A percentile compares a stretch with the other conserved stretches of the same genome.
Evolutionary conservation across 1,139 yeast species (phyloP).

Genomic region (Lipomyces yarrowii): DNA sequence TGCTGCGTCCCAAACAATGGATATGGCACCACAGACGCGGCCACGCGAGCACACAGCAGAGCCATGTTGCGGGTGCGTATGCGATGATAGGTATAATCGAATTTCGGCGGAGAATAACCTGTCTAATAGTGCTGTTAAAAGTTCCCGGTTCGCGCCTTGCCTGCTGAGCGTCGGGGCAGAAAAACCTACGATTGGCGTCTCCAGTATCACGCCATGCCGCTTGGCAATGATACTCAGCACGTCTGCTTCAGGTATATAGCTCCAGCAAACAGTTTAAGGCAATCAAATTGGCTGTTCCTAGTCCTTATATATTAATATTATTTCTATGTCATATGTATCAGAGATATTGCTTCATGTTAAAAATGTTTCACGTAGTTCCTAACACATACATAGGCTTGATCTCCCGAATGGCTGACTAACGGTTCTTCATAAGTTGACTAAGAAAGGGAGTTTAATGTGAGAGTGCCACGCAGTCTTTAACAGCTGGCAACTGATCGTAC

Average conservation of each 20-base stretch:
- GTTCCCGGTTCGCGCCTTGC: too few species aligned
- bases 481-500: neutral
- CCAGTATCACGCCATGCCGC: neutral
- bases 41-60: neutral
- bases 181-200: neutral
- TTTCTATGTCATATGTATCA: too few species aligned
- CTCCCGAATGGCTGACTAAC: neutral
- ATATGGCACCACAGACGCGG: neutral
- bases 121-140: neutral
- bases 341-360: too few species aligned
- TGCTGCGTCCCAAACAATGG: neutral
- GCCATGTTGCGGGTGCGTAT: neutral
- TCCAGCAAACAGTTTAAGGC: neutral
- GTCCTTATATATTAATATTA: too few species aligned
- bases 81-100: neutral
- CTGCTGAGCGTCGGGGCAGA: neutral
- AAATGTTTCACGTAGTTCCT: too few species aligned
- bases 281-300: neutral
- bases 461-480: neutral
- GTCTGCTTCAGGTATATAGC: neutral
- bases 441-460: neutral
- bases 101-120: neutral
- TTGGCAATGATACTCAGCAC: neutral
- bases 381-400: too few species aligned
- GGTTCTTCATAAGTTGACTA: neutral